Base-by-base conservation (phyloP, 345 rosid genomes). In the Eucalyptus curtisii region DNA sequence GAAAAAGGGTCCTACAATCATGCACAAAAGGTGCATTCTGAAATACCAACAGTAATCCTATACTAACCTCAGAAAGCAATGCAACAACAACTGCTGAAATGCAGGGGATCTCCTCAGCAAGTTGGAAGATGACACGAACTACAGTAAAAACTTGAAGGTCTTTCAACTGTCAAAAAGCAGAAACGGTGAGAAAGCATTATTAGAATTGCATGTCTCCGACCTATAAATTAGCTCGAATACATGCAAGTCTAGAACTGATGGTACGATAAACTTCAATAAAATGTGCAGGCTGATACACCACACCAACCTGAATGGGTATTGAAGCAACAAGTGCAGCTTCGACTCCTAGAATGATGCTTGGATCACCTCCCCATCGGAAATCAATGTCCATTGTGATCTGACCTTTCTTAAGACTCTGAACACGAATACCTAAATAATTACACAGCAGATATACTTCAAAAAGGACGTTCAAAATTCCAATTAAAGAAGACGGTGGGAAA, bases 301-400 rank as follows among this genome's bases (percentile, higher is more conserved):
- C 24, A 87, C 91, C 55, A 92, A 96, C 99, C 97, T 98, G 99
- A 90, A 98, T 97, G 90, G 99, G 99, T 93, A 98, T 95, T 82
- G 99, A 97, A 92, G 99, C 99, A 91, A 98, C 99, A 88, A 95
- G 93, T 71, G 99, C 98, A 89, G 99, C 96, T 92, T 96, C 96
- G 86, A 95, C 99, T 86, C 96, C 98, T 93, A 98, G 92, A 92
- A 98, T 91, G 88, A 98, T 98, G 92, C 95, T 96, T 85, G 99
- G 99, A 93, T 98, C 98, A 92, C 99, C 99, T 91, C 99, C 95
- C 99, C 99, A 98, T 71, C 99, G 96, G 64, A 98, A 94, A 94
- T 98, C 99, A 71, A 97, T 95, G 86, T 97, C 99, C 99, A 97
- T 96, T 47, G 92, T 98, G 88, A 98, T 89, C 93, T 98, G 99